Evolutionary conservation across 2,329 filamentous ascomycete species (phyloP).

Genomic region (Aspergillus luchuensis): DNA sequence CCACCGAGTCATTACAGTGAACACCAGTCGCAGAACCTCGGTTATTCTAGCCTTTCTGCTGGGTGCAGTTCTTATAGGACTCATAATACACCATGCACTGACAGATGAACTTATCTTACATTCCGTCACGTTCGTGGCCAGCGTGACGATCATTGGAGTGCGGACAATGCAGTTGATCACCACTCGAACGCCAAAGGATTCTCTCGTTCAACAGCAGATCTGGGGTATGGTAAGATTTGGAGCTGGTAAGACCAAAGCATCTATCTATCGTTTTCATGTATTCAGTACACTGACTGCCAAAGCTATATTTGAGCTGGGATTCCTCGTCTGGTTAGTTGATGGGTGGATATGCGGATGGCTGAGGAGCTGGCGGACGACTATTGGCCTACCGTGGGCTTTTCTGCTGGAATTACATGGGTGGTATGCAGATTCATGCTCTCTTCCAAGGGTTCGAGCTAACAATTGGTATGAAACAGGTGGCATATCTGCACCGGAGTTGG

Average conservation of each 20-base stretch:
- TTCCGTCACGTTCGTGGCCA: conserved; percentile 16
- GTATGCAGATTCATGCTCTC: conserved; percentile 17
- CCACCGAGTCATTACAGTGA: conserved; percentile 23
- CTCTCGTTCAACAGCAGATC: conserved; percentile 16
- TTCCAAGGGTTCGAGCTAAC: neutral
- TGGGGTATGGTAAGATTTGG: conserved; percentile 26
- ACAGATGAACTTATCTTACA: conserved; percentile 26
- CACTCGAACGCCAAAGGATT: conserved; percentile 12
- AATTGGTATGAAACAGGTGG: conserved; percentile 16
- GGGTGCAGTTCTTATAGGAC: neutral
- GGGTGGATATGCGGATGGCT: conserved; percentile 24
- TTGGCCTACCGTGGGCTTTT: conserved; percentile 31
- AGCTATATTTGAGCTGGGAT: conserved; percentile 26
- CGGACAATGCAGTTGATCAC: conserved; percentile 19
- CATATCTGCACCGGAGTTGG: conserved; percentile 28
- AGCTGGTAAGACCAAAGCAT: conserved; percentile 9
- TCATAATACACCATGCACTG: conserved; percentile 18
- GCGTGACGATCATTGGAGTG: conserved; percentile 19
- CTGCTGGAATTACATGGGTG: conserved; percentile 35
- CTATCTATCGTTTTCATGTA: accelerated
- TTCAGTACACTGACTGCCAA: neutral
- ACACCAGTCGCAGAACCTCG: conserved; percentile 12
- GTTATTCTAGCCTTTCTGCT: conserved; percentile 11
- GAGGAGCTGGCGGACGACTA: conserved; percentile 15
- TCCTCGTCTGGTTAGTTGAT: conserved; percentile 30